Evolutionary conservation across 148 eudicot species (phyloP).

Genomic region (Diospyros lotus): DNA sequence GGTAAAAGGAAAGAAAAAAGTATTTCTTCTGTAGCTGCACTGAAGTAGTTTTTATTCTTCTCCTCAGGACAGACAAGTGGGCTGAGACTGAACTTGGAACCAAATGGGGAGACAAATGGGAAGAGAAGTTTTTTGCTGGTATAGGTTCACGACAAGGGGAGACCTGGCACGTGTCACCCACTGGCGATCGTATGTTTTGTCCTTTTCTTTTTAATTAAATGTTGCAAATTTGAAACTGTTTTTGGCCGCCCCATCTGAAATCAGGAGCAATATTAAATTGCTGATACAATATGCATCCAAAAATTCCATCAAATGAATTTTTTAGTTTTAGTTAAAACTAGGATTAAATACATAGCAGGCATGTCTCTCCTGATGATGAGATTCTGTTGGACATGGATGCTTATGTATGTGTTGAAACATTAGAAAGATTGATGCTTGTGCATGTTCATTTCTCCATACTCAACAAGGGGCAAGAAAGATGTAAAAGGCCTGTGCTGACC

Average conservation of each 20-base stretch:
- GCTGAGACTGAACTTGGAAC: conserved; percentile 98
- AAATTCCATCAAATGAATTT: too few relatives aligned
- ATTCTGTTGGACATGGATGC: neutral
- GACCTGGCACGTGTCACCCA: conserved; percentile 94
- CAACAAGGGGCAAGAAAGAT: neutral
- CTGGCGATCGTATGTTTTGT: conserved; percentile 59
- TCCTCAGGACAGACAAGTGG: conserved; percentile 96
- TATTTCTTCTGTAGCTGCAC: neutral
- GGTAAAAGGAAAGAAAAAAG: neutral
- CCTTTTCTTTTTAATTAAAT: neutral
- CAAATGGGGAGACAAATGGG: conserved; percentile 99
- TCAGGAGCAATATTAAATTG: neutral
- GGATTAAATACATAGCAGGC: too few relatives aligned
- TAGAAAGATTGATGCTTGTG: neutral
- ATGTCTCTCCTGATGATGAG: neutral
- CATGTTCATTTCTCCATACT: neutral
- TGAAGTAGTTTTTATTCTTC: conserved; percentile 4
- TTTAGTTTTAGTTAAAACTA: too few relatives aligned
- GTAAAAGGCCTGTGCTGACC: too few relatives aligned
- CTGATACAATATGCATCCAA: neutral
- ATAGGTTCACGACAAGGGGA: conserved; percentile 98
- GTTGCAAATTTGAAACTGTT: neutral
- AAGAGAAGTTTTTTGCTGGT: conserved; percentile 87
- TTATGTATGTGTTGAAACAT: neutral
- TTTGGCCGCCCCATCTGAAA: too few relatives aligned